phyloP scores from a whole-genome alignment of 345 rosid species.

The Abelmoschus esculentus region DNA sequence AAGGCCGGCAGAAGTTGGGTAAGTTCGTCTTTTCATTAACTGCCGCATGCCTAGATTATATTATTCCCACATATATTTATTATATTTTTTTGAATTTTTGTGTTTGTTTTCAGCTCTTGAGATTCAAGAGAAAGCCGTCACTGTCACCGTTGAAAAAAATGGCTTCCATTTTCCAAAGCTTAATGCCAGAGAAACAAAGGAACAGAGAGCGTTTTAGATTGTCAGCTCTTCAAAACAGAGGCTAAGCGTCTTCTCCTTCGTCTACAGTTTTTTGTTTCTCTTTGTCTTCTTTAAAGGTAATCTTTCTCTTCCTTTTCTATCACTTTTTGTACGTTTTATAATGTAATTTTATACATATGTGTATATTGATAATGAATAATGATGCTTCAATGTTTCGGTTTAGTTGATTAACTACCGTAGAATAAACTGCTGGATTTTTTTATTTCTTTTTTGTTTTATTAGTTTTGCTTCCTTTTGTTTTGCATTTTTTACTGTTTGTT shows the following conservation, averaged over 20 bases:
- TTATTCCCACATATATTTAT: background rate
- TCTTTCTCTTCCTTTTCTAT: too few relatives aligned
- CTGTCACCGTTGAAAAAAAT: conserved; percentile 15
- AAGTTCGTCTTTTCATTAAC: background rate
- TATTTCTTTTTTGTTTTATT: background rate
- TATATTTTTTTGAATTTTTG: background rate
- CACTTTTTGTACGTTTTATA: too few relatives aligned
- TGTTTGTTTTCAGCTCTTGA: conserved; percentile 8
- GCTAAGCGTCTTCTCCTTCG: conserved; percentile 4
- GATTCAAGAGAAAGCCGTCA: conserved; percentile 26
- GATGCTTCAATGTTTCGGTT: background rate
- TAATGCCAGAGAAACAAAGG: background rate
- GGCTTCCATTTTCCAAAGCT: conserved; percentile 12
- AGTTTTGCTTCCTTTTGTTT: background rate
- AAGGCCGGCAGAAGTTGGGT: background rate
- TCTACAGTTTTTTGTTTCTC: background rate
- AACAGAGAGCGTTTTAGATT: background rate
- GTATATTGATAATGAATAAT: background rate
- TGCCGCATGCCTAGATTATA: background rate
- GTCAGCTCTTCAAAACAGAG: background rate
- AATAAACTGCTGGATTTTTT: background rate
- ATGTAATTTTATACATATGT: background rate
- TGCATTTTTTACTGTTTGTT: background rate
- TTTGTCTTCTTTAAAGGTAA: too few relatives aligned
- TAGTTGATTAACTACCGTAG: background rate